These are phyloP conservation scores for Colletotrichum paranaense DNA, from an alignment of 2,329 filamentous ascomycete species.

Conservation along the genomic window DNA sequence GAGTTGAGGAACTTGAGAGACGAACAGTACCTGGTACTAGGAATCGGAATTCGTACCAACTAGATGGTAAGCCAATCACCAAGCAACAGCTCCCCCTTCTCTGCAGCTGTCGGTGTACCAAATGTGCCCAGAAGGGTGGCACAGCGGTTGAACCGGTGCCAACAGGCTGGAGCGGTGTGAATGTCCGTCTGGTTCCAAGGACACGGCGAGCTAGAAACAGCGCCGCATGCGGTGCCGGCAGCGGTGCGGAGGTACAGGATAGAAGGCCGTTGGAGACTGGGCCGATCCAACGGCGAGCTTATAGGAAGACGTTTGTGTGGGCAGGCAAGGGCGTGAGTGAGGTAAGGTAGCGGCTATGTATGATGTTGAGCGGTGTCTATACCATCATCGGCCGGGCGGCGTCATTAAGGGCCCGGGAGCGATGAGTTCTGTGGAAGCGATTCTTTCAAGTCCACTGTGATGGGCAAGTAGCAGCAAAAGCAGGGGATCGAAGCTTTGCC, in stretches of 20 bases:
- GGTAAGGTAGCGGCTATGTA: neutral
- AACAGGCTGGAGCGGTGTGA: conserved; percentile 14
- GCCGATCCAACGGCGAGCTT: neutral
- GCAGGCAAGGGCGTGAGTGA: neutral
- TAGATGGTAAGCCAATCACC: conserved; percentile 15
- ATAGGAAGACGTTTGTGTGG: neutral
- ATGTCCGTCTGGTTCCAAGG: conserved; percentile 18
- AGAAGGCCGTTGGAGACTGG: neutral
- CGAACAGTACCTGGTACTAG: conserved; percentile 5
- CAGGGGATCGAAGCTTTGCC: conserved; percentile 9
- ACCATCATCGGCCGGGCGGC: neutral
- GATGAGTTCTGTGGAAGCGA: neutral
- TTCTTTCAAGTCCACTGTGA: neutral
- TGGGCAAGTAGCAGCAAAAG: conserved; percentile 8
- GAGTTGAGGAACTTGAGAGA: neutral
- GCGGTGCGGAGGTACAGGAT: neutral
- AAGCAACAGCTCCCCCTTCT: neutral
- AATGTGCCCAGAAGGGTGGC: neutral
- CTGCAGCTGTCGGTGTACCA: neutral
- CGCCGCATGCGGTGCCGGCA: conserved; percentile 5
- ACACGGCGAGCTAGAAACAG: conserved; percentile 5
- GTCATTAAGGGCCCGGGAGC: neutral
- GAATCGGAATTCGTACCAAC: conserved; percentile 19
- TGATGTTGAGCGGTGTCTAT: neutral
- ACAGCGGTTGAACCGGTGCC: conserved; percentile 17